phyloP scores from a whole-genome alignment of 108 stramenopile species.

The Bacterosira constricta region DNA sequence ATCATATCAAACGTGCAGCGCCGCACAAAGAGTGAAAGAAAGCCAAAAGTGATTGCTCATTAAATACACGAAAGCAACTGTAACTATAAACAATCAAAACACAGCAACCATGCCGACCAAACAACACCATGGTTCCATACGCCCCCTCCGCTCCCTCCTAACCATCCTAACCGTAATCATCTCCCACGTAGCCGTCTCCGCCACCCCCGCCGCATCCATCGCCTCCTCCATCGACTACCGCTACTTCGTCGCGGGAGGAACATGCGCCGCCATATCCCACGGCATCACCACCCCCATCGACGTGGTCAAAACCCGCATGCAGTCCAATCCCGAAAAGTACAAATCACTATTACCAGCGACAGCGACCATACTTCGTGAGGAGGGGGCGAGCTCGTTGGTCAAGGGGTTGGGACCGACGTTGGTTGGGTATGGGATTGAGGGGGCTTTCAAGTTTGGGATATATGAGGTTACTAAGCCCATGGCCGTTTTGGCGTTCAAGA shows the following conservation, averaged over 20 bases:
- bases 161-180: constrained; percentile 4
- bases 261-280: constrained; percentile 84
- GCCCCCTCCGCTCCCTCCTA: constrained; percentile 1
- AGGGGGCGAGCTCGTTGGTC: constrained; percentile 68
- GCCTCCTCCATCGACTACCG: constrained; percentile 44
- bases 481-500: constrained; percentile 45
- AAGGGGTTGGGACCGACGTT: constrained; percentile 87
- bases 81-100: too few species aligned
- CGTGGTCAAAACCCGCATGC: constrained; percentile 89
- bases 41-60: too few species aligned
- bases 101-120: background rate
- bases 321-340: constrained; percentile 72
- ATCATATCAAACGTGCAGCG: too few species aligned
- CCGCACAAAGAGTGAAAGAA: too few species aligned
- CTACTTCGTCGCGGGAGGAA: constrained; percentile 88
- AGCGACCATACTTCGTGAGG: constrained; percentile 61
- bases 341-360: constrained; percentile 51
- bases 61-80: too few species aligned
- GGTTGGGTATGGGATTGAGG: constrained; percentile 91
- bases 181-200: constrained; percentile 2
- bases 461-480: constrained; percentile 92
- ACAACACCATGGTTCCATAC: background rate
- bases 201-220: constrained; percentile 8
- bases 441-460: constrained; percentile 90
- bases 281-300: constrained; percentile 89